Conservation (phyloP, 2,329 filamentous ascomycete genomes). For the Cytospora schulzeri region DNA sequence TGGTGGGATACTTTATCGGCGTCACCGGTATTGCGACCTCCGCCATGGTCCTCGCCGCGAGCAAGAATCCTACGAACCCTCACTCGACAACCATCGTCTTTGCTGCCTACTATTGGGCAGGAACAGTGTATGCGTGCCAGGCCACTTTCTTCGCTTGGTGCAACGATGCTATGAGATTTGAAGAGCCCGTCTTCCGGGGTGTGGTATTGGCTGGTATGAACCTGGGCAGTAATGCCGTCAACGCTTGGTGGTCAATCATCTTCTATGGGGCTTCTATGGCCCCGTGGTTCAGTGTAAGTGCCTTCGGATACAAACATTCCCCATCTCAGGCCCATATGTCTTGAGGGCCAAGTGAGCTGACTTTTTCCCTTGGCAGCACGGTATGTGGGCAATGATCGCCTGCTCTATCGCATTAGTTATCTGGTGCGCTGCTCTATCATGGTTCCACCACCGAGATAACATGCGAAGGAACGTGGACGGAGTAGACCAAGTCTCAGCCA, state of each 20-base stretch:
- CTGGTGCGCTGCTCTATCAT: slow-evolving; percentile 60
- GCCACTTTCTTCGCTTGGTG: slow-evolving; percentile 77
- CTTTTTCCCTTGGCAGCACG: slow-evolving; percentile 45
- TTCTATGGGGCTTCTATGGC: slow-evolving; percentile 70
- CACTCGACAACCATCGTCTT: slow-evolving; percentile 57
- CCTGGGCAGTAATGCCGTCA: slow-evolving; percentile 66
- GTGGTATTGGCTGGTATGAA: slow-evolving; percentile 76
- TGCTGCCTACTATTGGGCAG: slow-evolving; percentile 70
- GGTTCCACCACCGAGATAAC: slow-evolving; percentile 40
- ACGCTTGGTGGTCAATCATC: slow-evolving; percentile 73
- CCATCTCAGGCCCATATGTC: neutral
- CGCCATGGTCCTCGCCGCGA: slow-evolving; percentile 61
- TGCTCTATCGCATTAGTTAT: slow-evolving; percentile 59
- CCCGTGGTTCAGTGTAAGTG: slow-evolving; percentile 63
- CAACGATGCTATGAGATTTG: slow-evolving; percentile 67
- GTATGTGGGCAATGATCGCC: slow-evolving; percentile 76
- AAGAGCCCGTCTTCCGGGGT: slow-evolving; percentile 63
- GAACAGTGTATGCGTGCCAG: slow-evolving; percentile 71
- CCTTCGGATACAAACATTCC: no score
- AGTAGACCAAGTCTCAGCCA: slow-evolving; percentile 1
- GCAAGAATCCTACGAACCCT: slow-evolving; percentile 41
- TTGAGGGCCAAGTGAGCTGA: slow-evolving; percentile 17
- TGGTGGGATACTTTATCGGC: slow-evolving; percentile 68
- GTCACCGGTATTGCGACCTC: slow-evolving; percentile 65
- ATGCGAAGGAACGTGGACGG: slow-evolving; percentile 29